Evolutionary conservation across 345 rosid species (phyloP).

Genomic region (Mercurialis annua): DNA sequence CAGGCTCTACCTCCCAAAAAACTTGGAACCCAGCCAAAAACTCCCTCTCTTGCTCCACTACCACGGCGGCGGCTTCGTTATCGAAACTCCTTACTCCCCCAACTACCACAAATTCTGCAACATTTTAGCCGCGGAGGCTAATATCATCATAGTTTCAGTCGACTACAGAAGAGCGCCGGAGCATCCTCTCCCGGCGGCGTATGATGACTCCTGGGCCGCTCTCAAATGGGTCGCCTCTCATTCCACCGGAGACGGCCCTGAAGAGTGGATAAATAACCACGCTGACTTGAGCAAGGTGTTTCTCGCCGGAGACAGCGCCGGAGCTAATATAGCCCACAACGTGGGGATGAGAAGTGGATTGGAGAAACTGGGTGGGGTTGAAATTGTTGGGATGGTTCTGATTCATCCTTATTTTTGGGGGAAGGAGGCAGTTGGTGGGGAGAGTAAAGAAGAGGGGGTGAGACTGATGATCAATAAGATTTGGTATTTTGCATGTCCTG

Average conservation of each 20-base stretch:
- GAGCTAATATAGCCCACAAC: slow-evolving; percentile 35
- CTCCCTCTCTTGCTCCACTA: slow-evolving; percentile 20
- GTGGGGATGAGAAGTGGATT: slow-evolving; percentile 16
- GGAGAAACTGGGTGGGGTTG: neutral
- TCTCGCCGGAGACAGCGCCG: slow-evolving; percentile 41
- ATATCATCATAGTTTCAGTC: slow-evolving; percentile 22
- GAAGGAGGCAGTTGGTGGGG: slow-evolving; percentile 12
- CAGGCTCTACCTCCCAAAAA: slow-evolving; percentile 17
- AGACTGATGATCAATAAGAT: neutral
- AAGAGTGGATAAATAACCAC: slow-evolving; percentile 31
- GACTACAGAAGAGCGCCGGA: slow-evolving; percentile 25
- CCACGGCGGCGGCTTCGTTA: slow-evolving; percentile 26
- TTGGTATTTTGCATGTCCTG: slow-evolving; percentile 21
- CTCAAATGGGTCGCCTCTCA: slow-evolving; percentile 26
- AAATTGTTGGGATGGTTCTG: slow-evolving; percentile 12
- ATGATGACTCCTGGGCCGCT: slow-evolving; percentile 27
- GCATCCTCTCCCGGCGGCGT: slow-evolving; percentile 20
- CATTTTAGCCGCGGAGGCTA: slow-evolving; percentile 10
- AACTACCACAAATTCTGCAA: slow-evolving; percentile 18
- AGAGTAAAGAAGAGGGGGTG: neutral
- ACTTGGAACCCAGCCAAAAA: slow-evolving; percentile 3
- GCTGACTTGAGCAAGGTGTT: slow-evolving; percentile 32
- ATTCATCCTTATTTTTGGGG: slow-evolving; percentile 30
- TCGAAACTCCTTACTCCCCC: slow-evolving; percentile 22
- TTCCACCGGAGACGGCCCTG: slow-evolving; percentile 17